phyloP scores from a whole-genome alignment of 1,284 basidiomycete genomes.

The Fomitopsis pinicola region DNA sequence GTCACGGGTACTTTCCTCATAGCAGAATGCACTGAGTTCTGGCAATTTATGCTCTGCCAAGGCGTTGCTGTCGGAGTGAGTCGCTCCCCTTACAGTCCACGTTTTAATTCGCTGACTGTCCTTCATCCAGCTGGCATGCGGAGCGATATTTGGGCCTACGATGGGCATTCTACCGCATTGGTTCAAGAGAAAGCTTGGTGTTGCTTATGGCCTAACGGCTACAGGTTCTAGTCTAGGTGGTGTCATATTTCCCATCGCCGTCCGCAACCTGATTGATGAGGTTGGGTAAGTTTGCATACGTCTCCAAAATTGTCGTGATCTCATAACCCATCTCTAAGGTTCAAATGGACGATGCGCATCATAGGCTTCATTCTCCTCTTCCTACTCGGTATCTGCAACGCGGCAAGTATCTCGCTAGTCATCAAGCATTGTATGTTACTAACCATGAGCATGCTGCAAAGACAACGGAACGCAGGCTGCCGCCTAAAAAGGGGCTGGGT shows the following conservation, averaged over 20 bases:
- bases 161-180: slow-evolving; percentile 44
- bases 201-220: slow-evolving; percentile 39
- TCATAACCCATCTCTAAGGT: slow-evolving; percentile 30
- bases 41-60: slow-evolving; percentile 49
- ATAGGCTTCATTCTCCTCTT: slow-evolving; percentile 49
- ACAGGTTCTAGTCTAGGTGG: slow-evolving; percentile 42
- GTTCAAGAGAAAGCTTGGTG: slow-evolving; percentile 38
- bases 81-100: neutral
- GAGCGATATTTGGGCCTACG: slow-evolving; percentile 41
- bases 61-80: slow-evolving; percentile 41
- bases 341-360: slow-evolving; percentile 59
- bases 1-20: slow-evolving; percentile 43
- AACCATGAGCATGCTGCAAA: slow-evolving; percentile 6
- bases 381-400: slow-evolving; percentile 38
- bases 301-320: neutral
- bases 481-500: slow-evolving; percentile 42
- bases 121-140: slow-evolving; percentile 24
- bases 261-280: slow-evolving; percentile 33
- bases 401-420: slow-evolving; percentile 20
- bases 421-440: too few species aligned
- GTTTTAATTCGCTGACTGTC: neutral
- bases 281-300: slow-evolving; percentile 27
- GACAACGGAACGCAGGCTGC: slow-evolving; percentile 47
- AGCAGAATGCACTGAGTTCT: slow-evolving; percentile 47
- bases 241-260: slow-evolving; percentile 37